These are phyloP conservation scores for Aquanectria penicillioides DNA, from an alignment of 2,329 filamentous ascomycete species.

Conservation along the genomic window DNA sequence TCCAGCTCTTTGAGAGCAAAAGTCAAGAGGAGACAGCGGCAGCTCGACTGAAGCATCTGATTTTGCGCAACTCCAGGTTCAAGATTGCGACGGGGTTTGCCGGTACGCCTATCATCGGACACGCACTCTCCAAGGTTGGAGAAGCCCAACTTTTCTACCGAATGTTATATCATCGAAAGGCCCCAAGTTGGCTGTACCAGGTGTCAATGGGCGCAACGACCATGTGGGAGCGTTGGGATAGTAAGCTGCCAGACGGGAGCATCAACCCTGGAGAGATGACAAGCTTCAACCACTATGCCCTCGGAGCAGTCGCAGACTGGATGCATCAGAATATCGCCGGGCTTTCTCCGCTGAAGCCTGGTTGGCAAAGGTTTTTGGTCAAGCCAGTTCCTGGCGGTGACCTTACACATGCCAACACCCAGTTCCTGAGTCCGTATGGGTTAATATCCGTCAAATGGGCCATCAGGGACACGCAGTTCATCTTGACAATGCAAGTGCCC, in stretches of 20 bases:
- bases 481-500: constrained; percentile 15
- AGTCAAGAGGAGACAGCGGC: constrained; percentile 40
- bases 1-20: constrained; percentile 43
- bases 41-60: constrained; percentile 42
- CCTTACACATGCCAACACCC: constrained; percentile 13
- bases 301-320: constrained; percentile 59
- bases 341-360: constrained; percentile 50
- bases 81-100: constrained; percentile 54
- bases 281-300: constrained; percentile 62
- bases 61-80: constrained; percentile 44
- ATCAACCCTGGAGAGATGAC: constrained; percentile 60
- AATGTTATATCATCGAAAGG: constrained; percentile 54
- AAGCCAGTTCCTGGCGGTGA: constrained; percentile 47
- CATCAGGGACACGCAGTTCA: neutral
- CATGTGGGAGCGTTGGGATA: constrained; percentile 62
- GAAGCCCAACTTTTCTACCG: constrained; percentile 50
- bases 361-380: constrained; percentile 52
- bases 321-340: constrained; percentile 56
- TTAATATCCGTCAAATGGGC: constrained; percentile 7
- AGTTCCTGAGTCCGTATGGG: constrained; percentile 15
- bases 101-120: constrained; percentile 51
- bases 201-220: constrained; percentile 58
- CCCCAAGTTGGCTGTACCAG: constrained; percentile 59
- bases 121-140: constrained; percentile 43
- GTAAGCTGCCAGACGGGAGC: constrained; percentile 52